phyloP scores from a whole-genome alignment of 441 rosid species.

The Eugenia klotzschiana region DNA sequence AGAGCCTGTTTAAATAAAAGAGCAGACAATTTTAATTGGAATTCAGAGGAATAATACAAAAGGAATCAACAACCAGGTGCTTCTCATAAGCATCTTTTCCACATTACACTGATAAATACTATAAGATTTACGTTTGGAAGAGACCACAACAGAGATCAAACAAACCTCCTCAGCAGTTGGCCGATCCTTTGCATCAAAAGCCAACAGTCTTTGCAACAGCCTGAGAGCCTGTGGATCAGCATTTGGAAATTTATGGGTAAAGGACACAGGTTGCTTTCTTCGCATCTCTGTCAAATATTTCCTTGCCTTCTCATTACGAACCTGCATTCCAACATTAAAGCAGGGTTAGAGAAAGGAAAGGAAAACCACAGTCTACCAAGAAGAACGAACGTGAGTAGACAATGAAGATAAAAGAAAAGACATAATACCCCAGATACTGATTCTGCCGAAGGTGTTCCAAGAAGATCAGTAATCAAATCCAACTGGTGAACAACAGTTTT shows the following conservation, averaged over 20 bases:
- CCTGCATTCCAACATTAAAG: neutral
- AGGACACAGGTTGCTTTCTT: conserved; percentile 6
- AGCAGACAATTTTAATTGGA: neutral
- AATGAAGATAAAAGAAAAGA: neutral
- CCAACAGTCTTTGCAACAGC: conserved; percentile 6
- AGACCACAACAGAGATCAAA: neutral
- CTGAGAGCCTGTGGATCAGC: conserved; percentile 7
- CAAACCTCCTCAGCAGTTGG: conserved; percentile 11
- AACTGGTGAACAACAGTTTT: conserved; percentile 11
- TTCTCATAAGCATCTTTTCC: neutral
- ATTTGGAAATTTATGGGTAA: conserved; percentile 9
- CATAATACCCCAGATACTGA: conserved; percentile 6
- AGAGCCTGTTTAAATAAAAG: conserved; percentile 5
- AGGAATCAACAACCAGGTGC: neutral
- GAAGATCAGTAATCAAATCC: conserved; percentile 8
- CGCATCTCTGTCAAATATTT: conserved; percentile 9
- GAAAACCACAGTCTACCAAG: neutral
- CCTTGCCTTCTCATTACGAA: conserved; percentile 11
- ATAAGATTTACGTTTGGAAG: neutral
- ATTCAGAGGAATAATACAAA: neutral
- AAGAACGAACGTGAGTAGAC: neutral
- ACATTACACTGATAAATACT: neutral
- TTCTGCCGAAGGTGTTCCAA: conserved; percentile 8
- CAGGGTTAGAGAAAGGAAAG: neutral
- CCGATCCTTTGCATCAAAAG: conserved; percentile 10